phyloP scores from a whole-genome alignment of 257 asterid genomes.

The Leonotis leonurus region DNA sequence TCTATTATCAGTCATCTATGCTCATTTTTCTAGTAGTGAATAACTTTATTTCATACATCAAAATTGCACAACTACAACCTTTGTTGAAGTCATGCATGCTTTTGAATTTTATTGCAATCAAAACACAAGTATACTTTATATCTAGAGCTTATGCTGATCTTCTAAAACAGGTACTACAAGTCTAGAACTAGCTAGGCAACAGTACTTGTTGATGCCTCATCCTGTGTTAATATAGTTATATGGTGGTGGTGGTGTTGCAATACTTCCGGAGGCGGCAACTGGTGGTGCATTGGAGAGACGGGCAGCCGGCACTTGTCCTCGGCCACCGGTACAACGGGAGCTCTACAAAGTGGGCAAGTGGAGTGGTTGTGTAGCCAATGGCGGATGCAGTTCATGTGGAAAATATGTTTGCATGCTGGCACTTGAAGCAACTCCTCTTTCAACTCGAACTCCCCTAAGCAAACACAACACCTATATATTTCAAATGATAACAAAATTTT shows the following conservation, averaged over 20 bases:
- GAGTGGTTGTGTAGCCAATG: constrained; percentile 65
- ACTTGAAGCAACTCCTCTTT: constrained; percentile 58
- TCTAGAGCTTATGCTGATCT: too few species aligned
- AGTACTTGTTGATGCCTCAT: constrained; percentile 16
- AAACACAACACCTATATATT: constrained; percentile 63
- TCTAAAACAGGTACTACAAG: too few species aligned
- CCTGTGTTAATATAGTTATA: not conserved
- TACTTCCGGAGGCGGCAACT: not conserved
- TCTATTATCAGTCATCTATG: too few species aligned
- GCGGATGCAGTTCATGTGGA: constrained; percentile 56
- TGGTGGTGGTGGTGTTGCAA: not conserved
- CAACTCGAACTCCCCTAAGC: constrained; percentile 69
- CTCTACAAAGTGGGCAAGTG: constrained; percentile 78
- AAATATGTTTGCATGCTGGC: constrained; percentile 59
- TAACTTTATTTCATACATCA: not conserved
- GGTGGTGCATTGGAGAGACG: not conserved
- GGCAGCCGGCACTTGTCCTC: not conserved
- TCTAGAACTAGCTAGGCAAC: not conserved
- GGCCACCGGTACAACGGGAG: constrained; percentile 18
- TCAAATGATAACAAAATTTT: too few species aligned
- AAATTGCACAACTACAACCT: not conserved
- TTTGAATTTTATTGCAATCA: not conserved
- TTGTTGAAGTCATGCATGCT: constrained; percentile 3
- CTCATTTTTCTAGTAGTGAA: too few species aligned
- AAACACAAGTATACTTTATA: not conserved